Evolutionary conservation across 2,329 filamentous ascomycete species (phyloP), one percentile per base, ranked within the genome.

Genomic region (Arthroderma sp.): DNA sequence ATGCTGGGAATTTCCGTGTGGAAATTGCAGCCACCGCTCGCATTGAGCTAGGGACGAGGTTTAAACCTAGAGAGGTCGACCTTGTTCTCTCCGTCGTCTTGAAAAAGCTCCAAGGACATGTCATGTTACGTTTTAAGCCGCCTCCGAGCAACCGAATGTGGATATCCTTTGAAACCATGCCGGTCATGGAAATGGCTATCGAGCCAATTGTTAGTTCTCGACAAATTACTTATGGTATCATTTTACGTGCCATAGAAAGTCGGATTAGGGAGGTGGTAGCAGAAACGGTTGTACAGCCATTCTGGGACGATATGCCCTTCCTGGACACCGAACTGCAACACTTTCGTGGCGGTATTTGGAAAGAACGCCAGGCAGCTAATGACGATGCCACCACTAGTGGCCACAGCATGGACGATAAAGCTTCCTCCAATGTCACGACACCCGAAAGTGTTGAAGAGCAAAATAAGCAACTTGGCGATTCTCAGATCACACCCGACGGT

Each of bases 271-370:
- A 95, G 63, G 87, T 95, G 6, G 74, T 98, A 48, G 85, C 83
- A 6, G 91, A 98, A 65, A 94, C 87, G 1, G 63, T 96, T 15
- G 91, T 98, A 2, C 71, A 82, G 45, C 91, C 91, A 0, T 94
- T 94, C 58, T 98, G 91, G 89, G 91, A 98, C 52, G 91, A 98
- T 59, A 75, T 86, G 27, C 87, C 91, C 0, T 96, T 98, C 62
- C 82, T 86, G 58, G 78, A 83, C 54, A 96, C 87, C 0, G 73
- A 80, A 45, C 70, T 77, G 46, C 86, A 94, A 60, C 66, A 70
- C 15, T 87, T 86, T 72, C 76, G 91, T 53, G 91, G 89, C 7
- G 91, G 91, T 0, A 83, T 96, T 15, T 98, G 78, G 78, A 63
- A 70, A 38, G 42, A 43, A 5, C 41, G 38, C 2, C 15, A 43